Evolutionary conservation across 768 basidiomycete genomes (phyloP).

Genomic region (Termitomyces sp.): DNA sequence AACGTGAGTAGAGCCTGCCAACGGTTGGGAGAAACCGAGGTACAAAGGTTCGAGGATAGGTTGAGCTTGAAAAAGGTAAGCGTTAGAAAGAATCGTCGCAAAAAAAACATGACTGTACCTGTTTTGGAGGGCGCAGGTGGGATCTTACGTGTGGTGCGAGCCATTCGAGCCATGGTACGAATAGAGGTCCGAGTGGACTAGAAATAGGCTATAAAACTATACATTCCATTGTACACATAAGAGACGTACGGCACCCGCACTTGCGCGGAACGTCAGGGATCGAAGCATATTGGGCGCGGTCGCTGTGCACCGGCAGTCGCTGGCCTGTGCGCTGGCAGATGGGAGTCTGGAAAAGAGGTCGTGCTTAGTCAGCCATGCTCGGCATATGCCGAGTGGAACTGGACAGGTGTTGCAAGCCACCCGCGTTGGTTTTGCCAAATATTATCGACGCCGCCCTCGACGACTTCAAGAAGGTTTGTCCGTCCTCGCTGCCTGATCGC

Average conservation of each 20-base stretch:
- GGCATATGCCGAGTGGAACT: constrained; percentile 33
- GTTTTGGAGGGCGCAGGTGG: constrained; percentile 2
- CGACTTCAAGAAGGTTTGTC: constrained; percentile 41
- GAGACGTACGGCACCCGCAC: constrained; percentile 4
- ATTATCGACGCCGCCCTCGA: constrained; percentile 38
- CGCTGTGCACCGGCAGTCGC: constrained; percentile 2
- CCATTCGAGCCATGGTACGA: constrained; percentile 12
- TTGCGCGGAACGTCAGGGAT: neutral
- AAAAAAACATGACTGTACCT: constrained; percentile 6
- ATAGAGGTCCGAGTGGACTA: neutral
- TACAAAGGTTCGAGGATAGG: constrained; percentile 48
- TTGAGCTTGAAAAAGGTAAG: constrained; percentile 25
- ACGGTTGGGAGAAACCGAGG: constrained; percentile 57
- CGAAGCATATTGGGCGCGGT: constrained; percentile 3
- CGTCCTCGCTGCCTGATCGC: neutral
- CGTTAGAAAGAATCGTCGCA: neutral
- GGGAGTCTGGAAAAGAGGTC: constrained; percentile 11
- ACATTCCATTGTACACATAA: neutral
- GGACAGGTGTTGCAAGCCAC: constrained; percentile 40
- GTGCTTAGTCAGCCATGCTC: constrained; percentile 32
- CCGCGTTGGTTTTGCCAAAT: constrained; percentile 20
- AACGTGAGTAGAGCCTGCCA: constrained; percentile 37
- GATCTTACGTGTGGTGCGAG: neutral
- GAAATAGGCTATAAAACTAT: neutral
- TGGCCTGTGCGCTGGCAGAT: constrained; percentile 4